These are phyloP conservation scores for Candida sojae DNA, from an alignment of 1,139 yeast genomes.

Conservation along the genomic window DNA sequence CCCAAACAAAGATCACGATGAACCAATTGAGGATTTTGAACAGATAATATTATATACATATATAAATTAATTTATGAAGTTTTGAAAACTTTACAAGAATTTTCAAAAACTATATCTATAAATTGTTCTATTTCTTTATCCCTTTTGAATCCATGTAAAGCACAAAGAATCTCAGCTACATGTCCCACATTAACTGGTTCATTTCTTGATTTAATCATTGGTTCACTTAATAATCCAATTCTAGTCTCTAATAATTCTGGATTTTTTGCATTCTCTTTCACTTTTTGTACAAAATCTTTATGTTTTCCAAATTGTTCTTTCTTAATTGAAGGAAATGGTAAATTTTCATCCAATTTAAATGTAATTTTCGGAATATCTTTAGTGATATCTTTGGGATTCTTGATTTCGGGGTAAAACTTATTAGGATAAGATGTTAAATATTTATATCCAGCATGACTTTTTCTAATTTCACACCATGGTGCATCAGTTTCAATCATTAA, in stretches of 20 bases:
- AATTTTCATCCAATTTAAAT: conserved; percentile 37
- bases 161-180: conserved; percentile 78
- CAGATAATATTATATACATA: not conserved
- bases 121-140: conserved; percentile 53
- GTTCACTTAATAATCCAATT: conserved; percentile 40
- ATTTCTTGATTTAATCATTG: conserved; percentile 79
- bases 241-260: conserved; percentile 13
- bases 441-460: conserved; percentile 74
- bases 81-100: conserved; percentile 59
- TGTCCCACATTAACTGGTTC: conserved; percentile 87
- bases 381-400: conserved; percentile 10
- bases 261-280: conserved; percentile 14
- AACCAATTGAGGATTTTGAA: not conserved
- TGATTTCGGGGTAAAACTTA: conserved; percentile 49
- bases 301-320: conserved; percentile 58
- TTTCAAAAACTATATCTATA: conserved; percentile 63
- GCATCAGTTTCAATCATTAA: conserved; percentile 92
- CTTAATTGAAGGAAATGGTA: conserved; percentile 66
- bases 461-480: conserved; percentile 96
- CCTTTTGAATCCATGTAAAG: conserved; percentile 41
- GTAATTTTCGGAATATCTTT: conserved; percentile 5
- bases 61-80: conserved; percentile 3
- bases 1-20: not conserved
- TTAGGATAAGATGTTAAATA: conserved; percentile 57
- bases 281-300: conserved; percentile 19